Base-by-base conservation (phyloP, 306 rosid species). In the Cicer cuneatum region DNA sequence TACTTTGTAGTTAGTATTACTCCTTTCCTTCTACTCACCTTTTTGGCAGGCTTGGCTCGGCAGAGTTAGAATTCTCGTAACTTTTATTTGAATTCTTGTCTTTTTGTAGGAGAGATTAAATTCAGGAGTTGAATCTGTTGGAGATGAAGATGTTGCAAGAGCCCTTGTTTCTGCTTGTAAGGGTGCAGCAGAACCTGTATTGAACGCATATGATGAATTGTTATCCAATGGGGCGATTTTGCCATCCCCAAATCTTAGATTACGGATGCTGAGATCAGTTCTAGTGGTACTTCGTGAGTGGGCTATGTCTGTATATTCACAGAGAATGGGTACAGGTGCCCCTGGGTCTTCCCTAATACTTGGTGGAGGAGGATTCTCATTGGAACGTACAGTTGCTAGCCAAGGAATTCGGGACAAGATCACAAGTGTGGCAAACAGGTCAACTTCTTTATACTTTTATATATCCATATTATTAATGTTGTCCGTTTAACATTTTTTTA, bases 401-500 rank as follows among this genome's bases (percentile, higher is more conserved):
- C 99, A 94, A 86, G 95, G 99, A 75, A 82, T 85, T 76, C 93
- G 93, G 67, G 99, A 94, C 81, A 92, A 90, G 90, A 90, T 94
- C 83, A 87, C 98, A 21, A 90, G 93, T 82, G 86, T 89, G 7
- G 88, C 99, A 41, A 94, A 94, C 87, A 94, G 99, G 99, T 92
- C 64, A 43, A 58, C 66, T 67, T 82, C 59, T 75, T 38, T 71
- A 38, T 72, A 16, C 77, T 60, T 78, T 53, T 52, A 24, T 51
- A n/a, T 47, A 13, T 60, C 64, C 38, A 13, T 69, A 57, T 78
- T 64, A 39, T 66, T 45, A 54, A 54, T 78, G 14, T 79, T 45
- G 4, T 29, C 52, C 53, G 7, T 61, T 29, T 41, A n/a, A n/a
- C 11, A 41, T 41, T 18, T 58, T 58, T 24, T 41, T 46, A 11